Base-by-base conservation (phyloP, 805 yeast species). In the Blastobotrys muscicola region DNA sequence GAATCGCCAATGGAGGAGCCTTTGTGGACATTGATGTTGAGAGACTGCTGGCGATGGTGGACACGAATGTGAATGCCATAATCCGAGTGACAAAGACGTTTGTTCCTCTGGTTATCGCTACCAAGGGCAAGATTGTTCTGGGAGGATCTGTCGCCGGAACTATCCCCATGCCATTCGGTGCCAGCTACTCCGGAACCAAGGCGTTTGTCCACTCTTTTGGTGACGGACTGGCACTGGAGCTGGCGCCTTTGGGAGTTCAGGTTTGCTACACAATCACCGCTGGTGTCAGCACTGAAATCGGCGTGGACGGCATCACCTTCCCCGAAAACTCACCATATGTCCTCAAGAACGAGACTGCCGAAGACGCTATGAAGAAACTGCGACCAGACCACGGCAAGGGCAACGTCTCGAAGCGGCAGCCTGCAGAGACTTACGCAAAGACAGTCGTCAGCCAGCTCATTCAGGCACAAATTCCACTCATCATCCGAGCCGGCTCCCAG, bases 141-240 rank as follows among this genome's bases (percentile, higher is more conserved):
- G 82, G 90, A 0, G 92, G 92, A 1, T 81, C 89, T 2, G 59
- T 80, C 2, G 73, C 82, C 11, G 92, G 85, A 1, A 43, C 75
- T 11, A 61, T 72, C 8, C 78, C 85, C 2, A 77, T 83, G 64
- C 94, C 94, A 20, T 82, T 78, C 59, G 76, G 80, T 1, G 68
- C 80, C 11, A 66, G 78, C 29, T 84, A 84, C 56, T 71, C 79
- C 29, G 70, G 87, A 1, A 59, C 82, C 1, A 84, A 84, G 54
- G 85, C 90, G 4, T 89, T 90, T 0, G 76, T 84, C 45, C 85
- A 82, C 51, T 80, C 75, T 51, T 84, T 77, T 54, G 82, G 85
- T 0, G 71, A 74, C 33, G 71, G 70, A 2, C 62, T 84, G 45
- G 72, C 80, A 42, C 56, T 78, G 16, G 94, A 84, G 60, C 58